A percentile compares a stretch with the other conserved stretches of the same genome.
These are phyloP conservation scores for Emmonsiellopsis sp. DNA, from an alignment of 2,329 filamentous ascomycete genomes.

Conservation along the genomic window DNA sequence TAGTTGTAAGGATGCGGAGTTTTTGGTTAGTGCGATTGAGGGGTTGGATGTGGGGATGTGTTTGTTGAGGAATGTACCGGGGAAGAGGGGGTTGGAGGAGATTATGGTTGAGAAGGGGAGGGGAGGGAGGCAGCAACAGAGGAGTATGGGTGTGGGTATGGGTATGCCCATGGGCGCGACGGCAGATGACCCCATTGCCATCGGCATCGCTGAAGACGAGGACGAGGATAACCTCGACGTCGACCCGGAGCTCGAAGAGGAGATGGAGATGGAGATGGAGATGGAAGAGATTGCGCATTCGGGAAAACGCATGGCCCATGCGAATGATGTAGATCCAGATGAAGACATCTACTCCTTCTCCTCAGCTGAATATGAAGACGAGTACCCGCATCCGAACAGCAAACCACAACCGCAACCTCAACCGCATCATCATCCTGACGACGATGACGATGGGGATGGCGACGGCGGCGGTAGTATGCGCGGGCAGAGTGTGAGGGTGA, in stretches of 20 bases:
- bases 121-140: not conserved
- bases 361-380: not conserved
- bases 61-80: conserved; percentile 59
- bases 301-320: not conserved
- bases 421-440: no score
- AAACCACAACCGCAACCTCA: conserved; percentile 5
- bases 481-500: no score
- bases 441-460: no score
- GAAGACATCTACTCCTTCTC: not conserved
- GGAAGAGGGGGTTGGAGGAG: conserved; percentile 55
- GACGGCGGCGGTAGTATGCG: no score
- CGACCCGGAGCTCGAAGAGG: not conserved
- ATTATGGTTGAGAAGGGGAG: conserved; percentile 21
- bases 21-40: conserved; percentile 58
- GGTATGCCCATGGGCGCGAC: not conserved
- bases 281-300: not conserved
- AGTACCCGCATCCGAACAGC: not conserved
- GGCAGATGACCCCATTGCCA: not conserved
- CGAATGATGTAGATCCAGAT: not conserved
- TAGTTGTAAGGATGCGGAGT: conserved; percentile 59
- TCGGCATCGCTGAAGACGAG: not conserved
- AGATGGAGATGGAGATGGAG: not conserved
- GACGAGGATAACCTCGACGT: not conserved
- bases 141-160: not conserved
- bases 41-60: conserved; percentile 66